These are phyloP conservation scores for Podospora bellae-mahoneyi DNA, from an alignment of 495 filamentous ascomycete species.

Conservation along the genomic window DNA sequence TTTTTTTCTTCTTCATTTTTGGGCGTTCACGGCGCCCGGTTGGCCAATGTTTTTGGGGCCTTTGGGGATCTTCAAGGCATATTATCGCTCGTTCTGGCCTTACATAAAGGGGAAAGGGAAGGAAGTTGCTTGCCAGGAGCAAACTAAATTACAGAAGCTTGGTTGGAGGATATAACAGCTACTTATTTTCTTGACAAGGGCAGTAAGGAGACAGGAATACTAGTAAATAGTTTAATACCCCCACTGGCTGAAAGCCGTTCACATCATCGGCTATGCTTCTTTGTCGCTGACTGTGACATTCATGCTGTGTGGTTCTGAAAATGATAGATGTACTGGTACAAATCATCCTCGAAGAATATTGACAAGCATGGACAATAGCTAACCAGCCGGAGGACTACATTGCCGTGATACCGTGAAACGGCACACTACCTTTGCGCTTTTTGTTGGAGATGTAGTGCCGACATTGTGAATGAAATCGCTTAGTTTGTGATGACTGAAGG, in stretches of 20 bases:
- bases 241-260: background rate
- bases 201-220: background rate
- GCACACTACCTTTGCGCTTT: background rate
- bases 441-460: too few species aligned
- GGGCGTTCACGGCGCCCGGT: conserved; percentile 6
- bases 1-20: conserved; percentile 10
- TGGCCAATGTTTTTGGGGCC: background rate
- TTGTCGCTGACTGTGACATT: background rate
- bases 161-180: background rate
- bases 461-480: background rate
- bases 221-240: background rate
- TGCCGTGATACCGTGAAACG: background rate
- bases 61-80: conserved; percentile 2
- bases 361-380: too few species aligned
- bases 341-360: too few species aligned
- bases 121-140: conserved; percentile 14
- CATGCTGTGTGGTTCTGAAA: background rate
- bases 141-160: conserved; percentile 4
- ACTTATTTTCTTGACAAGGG: background rate
- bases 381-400: background rate
- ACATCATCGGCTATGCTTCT: background rate
- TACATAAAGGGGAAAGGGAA: background rate
- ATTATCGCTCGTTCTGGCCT: background rate
- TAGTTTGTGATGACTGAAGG: background rate
- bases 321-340: background rate